phyloP scores from a whole-genome alignment of 2,329 filamentous ascomycete species.

The Claviceps purpurea region DNA sequence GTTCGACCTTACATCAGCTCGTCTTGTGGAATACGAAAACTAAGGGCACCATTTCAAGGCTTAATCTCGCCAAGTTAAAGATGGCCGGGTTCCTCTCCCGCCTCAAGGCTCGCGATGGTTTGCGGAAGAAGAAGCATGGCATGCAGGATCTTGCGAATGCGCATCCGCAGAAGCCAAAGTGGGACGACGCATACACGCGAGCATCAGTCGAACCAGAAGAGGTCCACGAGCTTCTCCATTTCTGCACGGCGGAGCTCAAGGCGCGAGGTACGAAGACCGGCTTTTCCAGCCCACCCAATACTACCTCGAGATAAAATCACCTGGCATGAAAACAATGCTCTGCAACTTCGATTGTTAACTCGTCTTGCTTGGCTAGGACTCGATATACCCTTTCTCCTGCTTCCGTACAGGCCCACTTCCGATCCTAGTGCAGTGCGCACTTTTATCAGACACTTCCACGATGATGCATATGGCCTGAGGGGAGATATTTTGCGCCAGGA shows the following conservation, averaged over 20 bases:
- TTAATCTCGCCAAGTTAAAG: constrained; percentile 10
- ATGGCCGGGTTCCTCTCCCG: constrained; percentile 49
- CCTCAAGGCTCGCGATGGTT: constrained; percentile 63
- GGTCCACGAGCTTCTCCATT: constrained; percentile 71
- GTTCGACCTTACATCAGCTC: not conserved
- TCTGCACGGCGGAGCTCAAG: constrained; percentile 85
- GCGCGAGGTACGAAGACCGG: constrained; percentile 58
- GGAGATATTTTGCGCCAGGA: constrained; percentile 70
- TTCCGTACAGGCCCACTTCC: constrained; percentile 87
- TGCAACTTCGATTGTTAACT: constrained; percentile 1
- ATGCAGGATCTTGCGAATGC: constrained; percentile 35
- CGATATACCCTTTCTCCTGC: constrained; percentile 79
- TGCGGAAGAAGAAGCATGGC: constrained; percentile 54
- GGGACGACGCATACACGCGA: constrained; percentile 80
- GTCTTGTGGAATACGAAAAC: not conserved
- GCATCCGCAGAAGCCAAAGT: constrained; percentile 56
- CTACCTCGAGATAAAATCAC: not conserved
- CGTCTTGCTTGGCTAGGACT: constrained; percentile 43
- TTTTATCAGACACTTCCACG: constrained; percentile 89
- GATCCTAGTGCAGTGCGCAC: constrained; percentile 85
- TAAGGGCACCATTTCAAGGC: not conserved
- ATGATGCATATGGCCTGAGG: constrained; percentile 46
- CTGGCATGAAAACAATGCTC: not conserved
- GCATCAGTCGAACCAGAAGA: constrained; percentile 77
- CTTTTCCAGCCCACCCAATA: not conserved